These are phyloP conservation scores for Trypanosoma caninum DNA, from an alignment of 208 protist genomes.

Conservation along the genomic window DNA sequence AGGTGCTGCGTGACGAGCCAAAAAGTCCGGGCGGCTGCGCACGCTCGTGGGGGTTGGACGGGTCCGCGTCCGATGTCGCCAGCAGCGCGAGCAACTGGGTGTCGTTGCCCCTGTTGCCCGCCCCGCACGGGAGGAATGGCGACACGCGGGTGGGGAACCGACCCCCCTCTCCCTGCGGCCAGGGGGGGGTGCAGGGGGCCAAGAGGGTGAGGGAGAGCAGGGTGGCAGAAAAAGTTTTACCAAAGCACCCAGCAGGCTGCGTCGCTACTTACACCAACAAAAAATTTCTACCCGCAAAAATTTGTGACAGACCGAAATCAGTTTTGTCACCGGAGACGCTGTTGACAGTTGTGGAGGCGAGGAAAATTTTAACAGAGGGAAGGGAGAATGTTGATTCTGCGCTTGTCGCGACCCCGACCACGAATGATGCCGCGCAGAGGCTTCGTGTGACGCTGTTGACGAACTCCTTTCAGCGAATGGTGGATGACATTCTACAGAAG, in stretches of 20 bases:
- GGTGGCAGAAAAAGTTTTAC: background rate
- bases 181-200: too few relatives aligned
- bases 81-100: background rate
- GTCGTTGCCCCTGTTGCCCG: too few relatives aligned
- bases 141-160: too few relatives aligned
- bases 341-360: background rate
- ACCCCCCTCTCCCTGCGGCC: too few relatives aligned
- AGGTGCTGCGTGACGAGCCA: background rate
- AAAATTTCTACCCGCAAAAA: background rate
- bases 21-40: too few relatives aligned
- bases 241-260: background rate
- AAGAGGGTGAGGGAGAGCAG: too few relatives aligned
- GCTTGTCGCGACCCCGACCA: background rate
- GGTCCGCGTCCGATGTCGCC: background rate
- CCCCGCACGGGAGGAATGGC: too few relatives aligned
- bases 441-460: slow-evolving; percentile 20
- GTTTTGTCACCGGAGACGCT: background rate
- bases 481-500: slow-evolving; percentile 9
- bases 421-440: slow-evolving; percentile 9
- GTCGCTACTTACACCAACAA: background rate
- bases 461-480: slow-evolving; percentile 13
- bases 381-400: background rate
- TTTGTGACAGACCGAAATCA: background rate
- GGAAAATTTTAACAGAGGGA: background rate
- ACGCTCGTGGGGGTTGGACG: too few relatives aligned